A percentile compares a stretch with the other conserved stretches of the same genome.
Evolutionary conservation across 129 eudicot genomes (phyloP).

Genomic region (Tanacetum coccineum): DNA sequence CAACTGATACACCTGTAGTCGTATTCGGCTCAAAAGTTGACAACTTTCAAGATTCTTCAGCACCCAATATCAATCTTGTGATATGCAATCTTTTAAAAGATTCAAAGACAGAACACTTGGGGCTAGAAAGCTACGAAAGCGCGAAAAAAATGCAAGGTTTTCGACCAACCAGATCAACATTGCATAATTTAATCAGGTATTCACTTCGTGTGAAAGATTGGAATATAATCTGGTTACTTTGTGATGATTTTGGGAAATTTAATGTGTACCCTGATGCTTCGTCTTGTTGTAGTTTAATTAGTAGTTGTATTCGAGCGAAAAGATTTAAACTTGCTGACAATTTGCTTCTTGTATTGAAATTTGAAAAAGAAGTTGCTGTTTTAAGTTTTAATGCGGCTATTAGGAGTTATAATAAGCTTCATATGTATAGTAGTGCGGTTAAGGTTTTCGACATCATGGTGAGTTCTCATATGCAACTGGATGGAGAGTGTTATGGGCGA

Average conservation of each 20-base stretch:
- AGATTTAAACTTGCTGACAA: constrained; percentile 58
- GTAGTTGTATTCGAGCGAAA: constrained; percentile 57
- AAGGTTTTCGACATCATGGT: constrained; percentile 47
- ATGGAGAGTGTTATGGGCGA: constrained; percentile 52
- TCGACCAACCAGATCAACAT: constrained; percentile 51
- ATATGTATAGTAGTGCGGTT: constrained; percentile 72
- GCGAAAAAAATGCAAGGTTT: constrained; percentile 51
- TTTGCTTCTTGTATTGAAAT: constrained; percentile 40
- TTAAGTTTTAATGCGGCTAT: constrained; percentile 63
- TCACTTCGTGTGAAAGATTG: constrained; percentile 52
- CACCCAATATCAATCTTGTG: constrained; percentile 43
- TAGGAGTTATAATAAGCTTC: constrained; percentile 83
- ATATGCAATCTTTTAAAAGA: constrained; percentile 53
- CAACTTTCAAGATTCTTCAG: constrained; percentile 23
- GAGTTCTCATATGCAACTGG: constrained; percentile 39
- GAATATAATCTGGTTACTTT: constrained; percentile 43
- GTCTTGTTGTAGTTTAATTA: constrained; percentile 53
- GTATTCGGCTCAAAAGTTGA: constrained; percentile 36
- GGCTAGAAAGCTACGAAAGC: constrained; percentile 52
- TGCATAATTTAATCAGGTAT: constrained; percentile 64
- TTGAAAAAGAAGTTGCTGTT: constrained; percentile 43
- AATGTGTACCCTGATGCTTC: constrained; percentile 53
- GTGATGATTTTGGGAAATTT: constrained; percentile 51
- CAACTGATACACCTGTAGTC: constrained; percentile 24
- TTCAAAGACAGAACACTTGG: constrained; percentile 50